Evolutionary conservation across 257 asterid species (phyloP).

Genomic region (Solanum virginianum): DNA sequence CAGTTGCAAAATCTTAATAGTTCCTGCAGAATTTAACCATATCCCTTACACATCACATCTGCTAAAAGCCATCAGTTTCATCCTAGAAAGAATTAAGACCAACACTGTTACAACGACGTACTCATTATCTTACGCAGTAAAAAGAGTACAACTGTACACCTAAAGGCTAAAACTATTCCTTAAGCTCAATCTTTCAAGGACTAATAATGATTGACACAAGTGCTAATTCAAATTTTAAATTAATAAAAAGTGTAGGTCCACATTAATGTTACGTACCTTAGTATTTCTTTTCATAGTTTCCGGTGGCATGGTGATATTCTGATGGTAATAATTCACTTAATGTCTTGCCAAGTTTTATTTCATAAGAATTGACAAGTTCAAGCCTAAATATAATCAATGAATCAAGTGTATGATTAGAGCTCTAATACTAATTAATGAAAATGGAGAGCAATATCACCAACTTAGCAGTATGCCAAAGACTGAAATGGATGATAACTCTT

Average conservation of each 20-base stretch:
- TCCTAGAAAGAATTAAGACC: neutral
- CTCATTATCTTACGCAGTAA: too few species aligned
- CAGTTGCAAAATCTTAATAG: neutral
- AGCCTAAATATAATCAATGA: too few species aligned
- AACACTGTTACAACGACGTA: neutral
- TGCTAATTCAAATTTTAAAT: neutral
- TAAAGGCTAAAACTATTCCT: neutral
- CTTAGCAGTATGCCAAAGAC: constrained; percentile 43
- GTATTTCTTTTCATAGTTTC: neutral
- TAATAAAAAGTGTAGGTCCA: neutral
- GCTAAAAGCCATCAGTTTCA: neutral
- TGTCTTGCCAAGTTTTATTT: constrained; percentile 18
- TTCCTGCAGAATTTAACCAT: too few species aligned
- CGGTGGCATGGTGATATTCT: neutral
- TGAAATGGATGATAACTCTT: constrained; percentile 37
- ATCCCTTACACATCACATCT: neutral
- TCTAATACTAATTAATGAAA: too few species aligned
- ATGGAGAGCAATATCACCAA: neutral
- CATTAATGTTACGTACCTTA: neutral
- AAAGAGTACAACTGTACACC: neutral
- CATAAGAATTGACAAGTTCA: constrained; percentile 20
- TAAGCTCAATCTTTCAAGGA: neutral
- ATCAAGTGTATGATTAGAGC: too few species aligned
- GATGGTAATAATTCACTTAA: constrained; percentile 16
- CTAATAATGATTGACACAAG: neutral